Evolutionary conservation across 805 yeast genomes (phyloP).

Genomic region (Metschnikowia drakensbergensis): DNA sequence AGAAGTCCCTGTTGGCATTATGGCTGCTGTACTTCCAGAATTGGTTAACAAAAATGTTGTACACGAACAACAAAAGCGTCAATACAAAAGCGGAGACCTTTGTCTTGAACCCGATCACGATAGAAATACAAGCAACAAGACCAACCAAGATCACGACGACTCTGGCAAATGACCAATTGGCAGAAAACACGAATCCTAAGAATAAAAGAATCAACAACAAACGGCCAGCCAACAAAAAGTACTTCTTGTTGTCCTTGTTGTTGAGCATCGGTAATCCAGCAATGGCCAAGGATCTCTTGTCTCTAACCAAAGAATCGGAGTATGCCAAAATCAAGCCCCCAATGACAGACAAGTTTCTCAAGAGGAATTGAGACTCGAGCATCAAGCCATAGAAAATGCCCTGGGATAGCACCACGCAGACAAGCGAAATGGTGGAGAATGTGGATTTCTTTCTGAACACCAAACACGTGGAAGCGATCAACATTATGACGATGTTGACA

Average conservation of each 20-base stretch:
- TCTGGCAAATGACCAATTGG: slow-evolving; percentile 66
- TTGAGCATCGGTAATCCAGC: slow-evolving; percentile 77
- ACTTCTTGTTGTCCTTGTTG: slow-evolving; percentile 70
- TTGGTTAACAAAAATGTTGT: slow-evolving; percentile 77
- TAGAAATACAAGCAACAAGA: slow-evolving; percentile 64
- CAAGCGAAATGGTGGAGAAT: slow-evolving; percentile 65
- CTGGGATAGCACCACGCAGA: slow-evolving; percentile 72
- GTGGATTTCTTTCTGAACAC: slow-evolving; percentile 65
- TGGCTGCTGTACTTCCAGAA: slow-evolving; percentile 77
- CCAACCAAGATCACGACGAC: slow-evolving; percentile 66
- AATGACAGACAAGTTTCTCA: slow-evolving; percentile 83
- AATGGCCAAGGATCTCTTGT: slow-evolving; percentile 58
- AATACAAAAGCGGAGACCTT: slow-evolving; percentile 74
- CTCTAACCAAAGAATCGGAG: slow-evolving; percentile 80
- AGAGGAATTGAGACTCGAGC: slow-evolving; percentile 73
- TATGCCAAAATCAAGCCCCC: slow-evolving; percentile 90
- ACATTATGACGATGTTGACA: slow-evolving; percentile 65
- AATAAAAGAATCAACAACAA: slow-evolving; percentile 80
- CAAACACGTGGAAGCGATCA: slow-evolving; percentile 65
- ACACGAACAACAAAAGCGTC: slow-evolving; percentile 66
- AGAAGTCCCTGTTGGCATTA: slow-evolving; percentile 79
- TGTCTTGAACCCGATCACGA: slow-evolving; percentile 90
- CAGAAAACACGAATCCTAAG: slow-evolving; percentile 75
- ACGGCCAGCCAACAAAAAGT: slow-evolving; percentile 83
- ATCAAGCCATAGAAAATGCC: slow-evolving; percentile 86